Evolutionary conservation across 2,329 filamentous ascomycete species (phyloP), one percentile per base, ranked within the genome.

Genomic region (Pestalotiopsis sp.): DNA sequence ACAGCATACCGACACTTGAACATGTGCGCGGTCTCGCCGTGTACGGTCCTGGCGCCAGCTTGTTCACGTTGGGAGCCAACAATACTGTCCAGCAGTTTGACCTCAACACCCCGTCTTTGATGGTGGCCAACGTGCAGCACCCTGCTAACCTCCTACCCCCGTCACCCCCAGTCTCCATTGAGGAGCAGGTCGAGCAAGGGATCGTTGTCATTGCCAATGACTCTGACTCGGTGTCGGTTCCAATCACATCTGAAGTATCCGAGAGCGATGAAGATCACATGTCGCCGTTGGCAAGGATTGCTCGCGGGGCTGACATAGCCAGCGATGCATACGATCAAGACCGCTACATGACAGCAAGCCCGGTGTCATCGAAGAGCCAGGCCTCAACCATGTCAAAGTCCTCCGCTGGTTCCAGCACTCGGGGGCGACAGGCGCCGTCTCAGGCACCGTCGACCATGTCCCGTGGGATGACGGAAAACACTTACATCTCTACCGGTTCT

Each of bases 81-180:
- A 91, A 95, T 77, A 96, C 94, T 3, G 92, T 97, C 2, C 95
- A 98, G 79, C 96, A 99, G 79, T 98, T 97, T 78, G 95, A 98
- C 78, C 86, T 98, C 58, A 97, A 97, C 75, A 93, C 93, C 9
- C 90, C 91, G 7, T 88, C 93, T 13, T 84, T 90, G 77, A 89
- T 98, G 84, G 93, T 98, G 36, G 91, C 92, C 71, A 95, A 94
- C 77, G 92, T 96, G 13, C 95, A 97, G 75, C 95, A 98, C 79
- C 89, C 92, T 39, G 93, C 94, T 25, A 90, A 92, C 70, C 86
- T 92, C 36, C 86, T 94, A 14, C 93, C 94, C 38, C 92, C 94
- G 0, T 94, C 92, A 1, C 93, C 94, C 13, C 93, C 94, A 1
- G 93, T 95, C 56, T 95, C 92, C 0, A 87, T 94, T 27, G 92